Conservation (phyloP, 805 yeast genomes). For the Wickerhamiella parazyma region DNA sequence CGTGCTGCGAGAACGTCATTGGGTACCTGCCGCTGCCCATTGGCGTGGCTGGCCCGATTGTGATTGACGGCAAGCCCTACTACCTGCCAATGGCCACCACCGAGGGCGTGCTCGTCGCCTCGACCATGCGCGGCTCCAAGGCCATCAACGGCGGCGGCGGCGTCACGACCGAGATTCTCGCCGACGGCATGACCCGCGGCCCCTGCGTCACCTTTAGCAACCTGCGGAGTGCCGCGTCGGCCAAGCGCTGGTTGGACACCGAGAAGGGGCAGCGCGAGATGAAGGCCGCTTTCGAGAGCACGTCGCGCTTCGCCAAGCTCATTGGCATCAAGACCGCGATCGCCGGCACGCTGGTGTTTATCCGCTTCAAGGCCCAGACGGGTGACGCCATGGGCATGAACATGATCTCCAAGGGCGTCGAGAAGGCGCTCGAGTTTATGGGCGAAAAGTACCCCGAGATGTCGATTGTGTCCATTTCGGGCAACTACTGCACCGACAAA, state of each 20-base stretch:
- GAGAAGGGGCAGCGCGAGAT: slow-evolving; percentile 77
- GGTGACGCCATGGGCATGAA: slow-evolving; percentile 99
- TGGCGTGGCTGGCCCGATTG: slow-evolving; percentile 94
- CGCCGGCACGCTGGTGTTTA: slow-evolving; percentile 80
- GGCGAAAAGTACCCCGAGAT: slow-evolving; percentile 82
- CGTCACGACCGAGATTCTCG: slow-evolving; percentile 76
- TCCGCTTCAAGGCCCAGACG: slow-evolving; percentile 94
- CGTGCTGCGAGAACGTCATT: slow-evolving; percentile 97
- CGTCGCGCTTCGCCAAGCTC: slow-evolving; percentile 92
- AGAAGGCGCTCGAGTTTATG: slow-evolving; percentile 71
- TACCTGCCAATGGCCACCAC: slow-evolving; percentile 99
- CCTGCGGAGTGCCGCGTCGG: slow-evolving; percentile 79
- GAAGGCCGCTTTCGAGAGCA: slow-evolving; percentile 85
- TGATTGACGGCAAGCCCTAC: slow-evolving; percentile 75
- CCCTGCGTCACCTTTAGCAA: slow-evolving; percentile 89
- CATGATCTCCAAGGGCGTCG: slow-evolving; percentile 98
- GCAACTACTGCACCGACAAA: slow-evolving; percentile 95
- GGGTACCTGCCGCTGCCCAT: slow-evolving; percentile 95
- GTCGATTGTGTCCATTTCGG: slow-evolving; percentile 85
- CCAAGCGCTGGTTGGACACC: slow-evolving; percentile 89
- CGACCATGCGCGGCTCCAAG: slow-evolving; percentile 98
- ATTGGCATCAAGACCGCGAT: slow-evolving; percentile 83
- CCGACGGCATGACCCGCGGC: slow-evolving; percentile 99
- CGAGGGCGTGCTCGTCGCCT: slow-evolving; percentile 96
- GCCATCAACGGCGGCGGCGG: slow-evolving; percentile 98